Conservation (phyloP, 306 rosid genomes). For the Rubus idaeus region DNA sequence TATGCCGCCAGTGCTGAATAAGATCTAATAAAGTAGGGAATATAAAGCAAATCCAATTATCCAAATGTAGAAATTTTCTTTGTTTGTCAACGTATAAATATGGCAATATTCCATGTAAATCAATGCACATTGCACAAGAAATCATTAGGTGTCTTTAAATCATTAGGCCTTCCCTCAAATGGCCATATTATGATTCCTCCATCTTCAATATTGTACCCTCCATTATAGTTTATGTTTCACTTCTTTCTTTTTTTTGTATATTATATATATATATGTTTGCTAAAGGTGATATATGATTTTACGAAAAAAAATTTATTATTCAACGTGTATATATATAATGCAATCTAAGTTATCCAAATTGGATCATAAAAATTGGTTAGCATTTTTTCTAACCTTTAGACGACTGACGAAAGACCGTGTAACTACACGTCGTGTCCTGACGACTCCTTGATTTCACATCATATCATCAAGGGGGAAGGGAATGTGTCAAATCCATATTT, state of each 20-base stretch:
- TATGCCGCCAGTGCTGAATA: neutral
- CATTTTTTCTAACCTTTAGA: too few relatives aligned
- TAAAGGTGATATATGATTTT: neutral
- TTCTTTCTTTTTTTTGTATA: too few relatives aligned
- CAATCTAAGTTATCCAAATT: too few relatives aligned
- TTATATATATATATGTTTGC: neutral
- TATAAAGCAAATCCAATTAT: neutral
- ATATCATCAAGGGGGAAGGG: neutral
- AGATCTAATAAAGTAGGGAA: neutral
- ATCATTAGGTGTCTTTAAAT: slow-evolving; percentile 30
- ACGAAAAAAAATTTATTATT: too few relatives aligned
- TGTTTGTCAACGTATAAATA: neutral
- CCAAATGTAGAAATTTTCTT: neutral
- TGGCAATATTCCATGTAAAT: neutral
- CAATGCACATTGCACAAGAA: slow-evolving; percentile 10
- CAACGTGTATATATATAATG: too few relatives aligned
- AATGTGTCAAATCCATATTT: too few relatives aligned
- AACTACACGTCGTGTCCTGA: too few relatives aligned
- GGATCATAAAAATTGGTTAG: too few relatives aligned
- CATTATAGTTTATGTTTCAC: neutral
- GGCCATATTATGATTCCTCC: slow-evolving; percentile 20
- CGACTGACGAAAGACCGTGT: too few relatives aligned
- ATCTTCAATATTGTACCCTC: neutral
- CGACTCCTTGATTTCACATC: neutral
- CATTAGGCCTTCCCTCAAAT: slow-evolving; percentile 32